Conservation (phyloP, 1,284 basidiomycete species). For the Moniliophthora roreri region DNA sequence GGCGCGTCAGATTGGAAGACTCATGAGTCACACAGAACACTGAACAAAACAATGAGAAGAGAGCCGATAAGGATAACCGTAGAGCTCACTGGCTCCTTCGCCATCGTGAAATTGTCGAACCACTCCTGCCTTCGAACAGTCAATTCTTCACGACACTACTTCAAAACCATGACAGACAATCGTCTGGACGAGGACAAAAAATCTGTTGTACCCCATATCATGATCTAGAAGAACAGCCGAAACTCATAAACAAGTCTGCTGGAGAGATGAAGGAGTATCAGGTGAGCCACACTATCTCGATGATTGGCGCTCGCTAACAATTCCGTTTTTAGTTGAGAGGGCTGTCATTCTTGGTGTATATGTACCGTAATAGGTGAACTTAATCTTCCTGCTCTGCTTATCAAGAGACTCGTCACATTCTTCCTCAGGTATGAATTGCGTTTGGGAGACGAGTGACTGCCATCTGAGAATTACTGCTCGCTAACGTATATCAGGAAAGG, state of each 20-base stretch:
- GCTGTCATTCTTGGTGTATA: constrained; percentile 51
- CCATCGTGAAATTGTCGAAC: constrained; percentile 28
- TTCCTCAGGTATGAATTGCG: constrained; percentile 52
- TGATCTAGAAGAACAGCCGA: constrained; percentile 44
- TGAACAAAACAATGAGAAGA: constrained; percentile 28
- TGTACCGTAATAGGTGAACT: constrained; percentile 54
- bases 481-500: constrained; percentile 45
- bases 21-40: constrained; percentile 30
- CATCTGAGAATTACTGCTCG: background rate
- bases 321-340: constrained; percentile 41
- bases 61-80: constrained; percentile 32
- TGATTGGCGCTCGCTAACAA: background rate
- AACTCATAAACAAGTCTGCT: constrained; percentile 33
- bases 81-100: constrained; percentile 39
- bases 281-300: constrained; percentile 27
- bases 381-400: background rate
- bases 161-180: constrained; percentile 22
- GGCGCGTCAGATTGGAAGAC: background rate
- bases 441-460: constrained; percentile 54
- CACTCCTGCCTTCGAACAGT: constrained; percentile 38
- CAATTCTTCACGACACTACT: constrained; percentile 29
- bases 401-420: background rate
- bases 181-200: constrained; percentile 21
- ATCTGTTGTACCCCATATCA: constrained; percentile 36
- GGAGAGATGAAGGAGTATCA: constrained; percentile 63